phyloP scores from a whole-genome alignment of 306 rosid genomes.

The Carpinus fangiana region DNA sequence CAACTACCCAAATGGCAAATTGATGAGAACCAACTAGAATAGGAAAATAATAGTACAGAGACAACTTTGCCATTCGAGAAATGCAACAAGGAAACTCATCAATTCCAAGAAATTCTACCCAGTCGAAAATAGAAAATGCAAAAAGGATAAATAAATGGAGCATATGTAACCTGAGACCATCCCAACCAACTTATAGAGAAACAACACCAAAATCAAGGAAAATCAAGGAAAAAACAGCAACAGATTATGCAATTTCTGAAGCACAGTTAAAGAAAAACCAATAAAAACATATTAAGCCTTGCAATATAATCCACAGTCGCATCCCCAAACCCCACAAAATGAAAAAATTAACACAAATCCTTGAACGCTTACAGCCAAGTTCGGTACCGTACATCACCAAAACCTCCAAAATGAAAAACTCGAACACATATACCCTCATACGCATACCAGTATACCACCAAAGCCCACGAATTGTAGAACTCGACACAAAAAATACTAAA shows the following conservation, averaged over 20 bases:
- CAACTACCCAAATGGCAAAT: background rate
- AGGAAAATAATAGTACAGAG: background rate
- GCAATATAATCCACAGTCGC: background rate
- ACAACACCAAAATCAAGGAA: background rate
- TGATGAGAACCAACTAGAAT: background rate
- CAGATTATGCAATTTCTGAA: background rate
- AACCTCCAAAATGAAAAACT: background rate
- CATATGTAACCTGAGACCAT: background rate
- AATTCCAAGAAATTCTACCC: background rate
- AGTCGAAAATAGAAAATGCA: background rate
- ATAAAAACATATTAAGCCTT: background rate
- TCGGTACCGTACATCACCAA: constrained; percentile 17
- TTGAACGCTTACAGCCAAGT: background rate
- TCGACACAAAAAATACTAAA: constrained; percentile 13
- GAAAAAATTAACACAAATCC: background rate
- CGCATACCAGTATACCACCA: constrained; percentile 11
- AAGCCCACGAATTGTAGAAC: constrained; percentile 6
- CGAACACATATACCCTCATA: background rate
- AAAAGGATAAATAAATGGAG: background rate
- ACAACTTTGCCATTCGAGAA: background rate
- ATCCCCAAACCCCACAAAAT: background rate
- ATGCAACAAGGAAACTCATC: background rate
- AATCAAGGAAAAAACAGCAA: constrained; percentile 4
- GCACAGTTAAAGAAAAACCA: background rate
- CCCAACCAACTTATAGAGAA: background rate